Evolutionary conservation across 139 green algal genomes (phyloP).

Genomic region (Asterochloris erici): DNA sequence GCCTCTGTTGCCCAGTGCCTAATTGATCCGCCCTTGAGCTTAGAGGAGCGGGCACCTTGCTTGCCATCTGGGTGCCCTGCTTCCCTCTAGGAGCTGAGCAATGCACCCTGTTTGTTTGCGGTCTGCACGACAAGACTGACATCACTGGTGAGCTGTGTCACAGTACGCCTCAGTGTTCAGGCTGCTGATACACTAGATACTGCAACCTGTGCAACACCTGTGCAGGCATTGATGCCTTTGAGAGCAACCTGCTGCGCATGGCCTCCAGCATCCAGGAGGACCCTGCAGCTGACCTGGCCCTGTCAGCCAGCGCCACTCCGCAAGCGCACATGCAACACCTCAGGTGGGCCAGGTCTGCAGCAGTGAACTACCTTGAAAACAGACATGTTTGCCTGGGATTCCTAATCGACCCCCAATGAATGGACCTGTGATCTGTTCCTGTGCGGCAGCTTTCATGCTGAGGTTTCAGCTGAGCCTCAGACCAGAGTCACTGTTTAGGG

Average conservation of each 20-base stretch:
- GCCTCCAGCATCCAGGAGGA: slow-evolving; percentile 24
- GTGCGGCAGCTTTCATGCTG: too few relatives aligned
- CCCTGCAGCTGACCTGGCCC: slow-evolving; percentile 3
- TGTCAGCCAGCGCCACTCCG: slow-evolving; percentile 20
- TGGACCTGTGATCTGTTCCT: not conserved
- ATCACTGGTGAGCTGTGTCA: not conserved
- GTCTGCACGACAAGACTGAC: not conserved
- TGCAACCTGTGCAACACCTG: not conserved
- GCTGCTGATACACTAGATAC: not conserved
- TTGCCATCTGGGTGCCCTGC: not conserved
- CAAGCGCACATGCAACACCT: slow-evolving; percentile 52
- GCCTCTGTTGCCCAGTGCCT: too few relatives aligned
- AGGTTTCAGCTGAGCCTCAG: too few relatives aligned
- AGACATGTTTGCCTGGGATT: not conserved
- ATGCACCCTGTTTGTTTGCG: not conserved
- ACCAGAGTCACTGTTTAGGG: too few relatives aligned
- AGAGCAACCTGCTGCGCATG: slow-evolving; percentile 70
- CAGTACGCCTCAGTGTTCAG: not conserved
- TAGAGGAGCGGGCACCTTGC: not conserved
- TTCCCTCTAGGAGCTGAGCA: not conserved
- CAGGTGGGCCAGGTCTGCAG: not conserved
- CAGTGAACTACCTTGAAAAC: not conserved
- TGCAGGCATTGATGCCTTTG: slow-evolving; percentile 69
- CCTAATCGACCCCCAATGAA: not conserved
- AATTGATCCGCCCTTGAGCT: not conserved